Evolutionary conservation across 768 basidiomycete genomes (phyloP).

Genomic region (Xerocomellus dryophilus): DNA sequence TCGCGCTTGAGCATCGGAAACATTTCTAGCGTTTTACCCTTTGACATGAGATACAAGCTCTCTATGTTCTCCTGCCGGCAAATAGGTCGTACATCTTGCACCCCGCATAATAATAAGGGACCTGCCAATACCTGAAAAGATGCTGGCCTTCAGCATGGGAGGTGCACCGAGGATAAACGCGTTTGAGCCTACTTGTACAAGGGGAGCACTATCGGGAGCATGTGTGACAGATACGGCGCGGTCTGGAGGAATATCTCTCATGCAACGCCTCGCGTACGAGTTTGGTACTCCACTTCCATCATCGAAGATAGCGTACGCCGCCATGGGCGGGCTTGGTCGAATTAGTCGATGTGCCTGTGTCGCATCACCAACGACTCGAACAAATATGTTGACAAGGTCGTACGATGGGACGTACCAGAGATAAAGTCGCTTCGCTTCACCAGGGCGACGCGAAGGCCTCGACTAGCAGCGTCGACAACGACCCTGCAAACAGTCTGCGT

Average conservation of each 20-base stretch:
- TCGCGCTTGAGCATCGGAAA: constrained; percentile 96
- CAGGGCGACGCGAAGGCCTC: constrained; percentile 89
- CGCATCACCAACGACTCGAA: background rate
- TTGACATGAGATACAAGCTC: constrained; percentile 90
- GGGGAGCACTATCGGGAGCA: constrained; percentile 97
- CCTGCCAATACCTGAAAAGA: constrained; percentile 78
- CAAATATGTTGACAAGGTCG: too few species aligned
- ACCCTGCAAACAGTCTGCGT: too few species aligned
- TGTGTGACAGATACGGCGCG: constrained; percentile 86
- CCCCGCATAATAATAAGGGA: constrained; percentile 93
- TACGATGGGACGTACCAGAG: constrained; percentile 52
- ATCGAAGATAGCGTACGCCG: constrained; percentile 93
- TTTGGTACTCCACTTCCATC: too few species aligned
- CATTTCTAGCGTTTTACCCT: constrained; percentile 86
- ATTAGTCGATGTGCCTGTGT: constrained; percentile 88
- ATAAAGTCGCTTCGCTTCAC: constrained; percentile 93
- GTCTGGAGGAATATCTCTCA: constrained; percentile 97
- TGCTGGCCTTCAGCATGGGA: constrained; percentile 2
- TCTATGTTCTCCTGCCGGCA: constrained; percentile 97
- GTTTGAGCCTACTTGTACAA: constrained; percentile 93
- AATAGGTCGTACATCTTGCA: constrained; percentile 96
- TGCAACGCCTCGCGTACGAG: constrained; percentile 93
- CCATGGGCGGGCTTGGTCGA: constrained; percentile 98
- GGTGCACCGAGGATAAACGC: background rate
- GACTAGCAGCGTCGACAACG: constrained; percentile 88